Evolutionary conservation across 2,329 filamentous ascomycete genomes (phyloP), one percentile per base, ranked within the genome.

Genomic region (Rugonectria rugulosa): DNA sequence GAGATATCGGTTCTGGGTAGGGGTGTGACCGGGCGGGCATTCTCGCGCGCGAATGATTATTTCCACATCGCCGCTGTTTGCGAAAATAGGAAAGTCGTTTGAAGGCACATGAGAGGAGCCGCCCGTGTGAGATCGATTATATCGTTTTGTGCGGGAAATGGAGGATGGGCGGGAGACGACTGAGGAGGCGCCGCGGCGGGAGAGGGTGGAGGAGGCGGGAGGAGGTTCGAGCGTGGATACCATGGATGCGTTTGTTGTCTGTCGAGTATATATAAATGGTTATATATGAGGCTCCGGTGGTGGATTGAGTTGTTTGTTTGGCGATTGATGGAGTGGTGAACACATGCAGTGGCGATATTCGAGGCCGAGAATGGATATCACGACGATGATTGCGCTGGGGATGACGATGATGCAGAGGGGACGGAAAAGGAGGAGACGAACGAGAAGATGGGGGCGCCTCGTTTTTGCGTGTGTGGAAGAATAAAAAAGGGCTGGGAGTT

Each of bases 1-100:
- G 41, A 97, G 81, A 72, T 97, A 98, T 58, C 90, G 84, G 70
- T 91, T 90, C 74, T 95, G 89, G 43, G 62, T 65, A 29, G 66
- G 57, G 27, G 52, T 17, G 17, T 57, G 56, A 21, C 62, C 58
- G 20, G 58, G 57, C 11, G 62, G 53, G 7, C 53, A 51, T 14
- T 68, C 62, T 48, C 89, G 79, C 12, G 85, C 82, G 69, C 82
- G 84, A 67, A 97, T 84, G 51, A 94, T 70, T 60, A 98, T 92
- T 75, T 98, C 94, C 68, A 97, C 92, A 74, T 98, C 93, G 69
- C 94, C 94, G 31, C 90, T 94, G 67, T 93, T 88, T 44, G 87
- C 88, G 75, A 97, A 98, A 70, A 96, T 79, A 19, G 94, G 94
- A 66, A 97, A 98, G 72, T 97, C 93, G 72, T 97, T 97, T 70